Percentiles rank a stretch among this genome's conserved stretches.
phyloP scores from a whole-genome alignment of 1,139 yeast species.

The Torulaspora globosa region DNA sequence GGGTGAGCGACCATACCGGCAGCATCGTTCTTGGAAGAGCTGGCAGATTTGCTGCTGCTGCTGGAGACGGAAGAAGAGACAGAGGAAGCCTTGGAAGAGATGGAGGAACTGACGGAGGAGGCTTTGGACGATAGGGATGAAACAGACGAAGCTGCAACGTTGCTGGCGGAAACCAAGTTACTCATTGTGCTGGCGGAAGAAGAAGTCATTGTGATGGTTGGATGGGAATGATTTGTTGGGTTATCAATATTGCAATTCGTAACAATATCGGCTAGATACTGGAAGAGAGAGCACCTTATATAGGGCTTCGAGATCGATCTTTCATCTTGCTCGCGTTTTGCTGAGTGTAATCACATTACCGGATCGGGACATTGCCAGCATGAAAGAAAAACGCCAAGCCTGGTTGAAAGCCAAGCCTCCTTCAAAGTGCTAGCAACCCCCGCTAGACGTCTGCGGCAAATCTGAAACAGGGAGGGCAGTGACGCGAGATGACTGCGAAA shows the following conservation, averaged over 20 bases:
- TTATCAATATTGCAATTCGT: no score
- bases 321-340: neutral
- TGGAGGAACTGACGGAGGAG: conserved; percentile 8
- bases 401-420: neutral
- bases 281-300: neutral
- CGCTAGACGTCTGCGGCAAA: no score
- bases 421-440: no score
- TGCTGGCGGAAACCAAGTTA: conserved; percentile 14
- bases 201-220: conserved; percentile 1
- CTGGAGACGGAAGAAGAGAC: conserved; percentile 4
- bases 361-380: conserved; percentile 1
- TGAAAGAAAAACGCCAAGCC: neutral
- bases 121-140: conserved; percentile 13
- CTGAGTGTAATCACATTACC: conserved; percentile 2
- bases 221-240: no score
- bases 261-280: no score
- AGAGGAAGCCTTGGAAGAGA: conserved; percentile 8
- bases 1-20: conserved; percentile 34
- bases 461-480: no score
- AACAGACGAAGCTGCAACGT: conserved; percentile 17
- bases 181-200: conserved; percentile 23
- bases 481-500: neutral
- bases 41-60: conserved; percentile 6
- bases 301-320: neutral
- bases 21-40: conserved; percentile 23